Base-by-base conservation (phyloP, 371 early-diverging fungal genomes). In the Dinochytrium kinnereticum region DNA sequence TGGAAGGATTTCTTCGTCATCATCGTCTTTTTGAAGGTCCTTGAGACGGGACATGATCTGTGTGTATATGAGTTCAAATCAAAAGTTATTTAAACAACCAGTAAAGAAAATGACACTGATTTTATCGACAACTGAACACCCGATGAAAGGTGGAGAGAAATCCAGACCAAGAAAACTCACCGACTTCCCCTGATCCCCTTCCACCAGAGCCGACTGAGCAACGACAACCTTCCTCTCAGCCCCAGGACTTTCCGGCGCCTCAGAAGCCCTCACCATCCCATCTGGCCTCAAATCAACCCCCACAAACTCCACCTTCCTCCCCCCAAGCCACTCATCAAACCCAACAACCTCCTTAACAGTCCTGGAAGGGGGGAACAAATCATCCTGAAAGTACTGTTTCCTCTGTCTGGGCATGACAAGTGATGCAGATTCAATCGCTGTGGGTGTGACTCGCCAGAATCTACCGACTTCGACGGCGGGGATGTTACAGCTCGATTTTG, bases 371-470 rank as follows among this genome's bases (percentile, higher is more conserved):
- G 91, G 85, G 81, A 88, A 96, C 19, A 96, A 76, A 57, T 94
- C 95, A 75, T 96, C 95, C 80, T 96, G 95, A 78, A 96, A 95
- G 57, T 79, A 92, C 69, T 94, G 94, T 39, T 89, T 90, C 83
- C 77, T 90, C 87, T 81, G 65, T 55, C 95, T 79, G 36, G 95
- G 95, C 0, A 96, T 89, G 17, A 82, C 87, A 28, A 94, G 90
- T 2, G 91, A 88, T 37, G 94, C 80, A 38, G 80, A 74, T 74
- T 94, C 94, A 33, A 96, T 86, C 2, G 84, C 75, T 3, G 87
- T 87, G 2, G 89, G 82, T 0, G 88, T 89, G 49, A 94, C 80
- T 21, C 96, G 83, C 73, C 85, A 93, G 68, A 87, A 87, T 64
- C 86, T 87, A 36, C 7, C 24, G 34, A 93, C 80, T 71, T 96